phyloP scores from a whole-genome alignment of 2,329 filamentous ascomycete species.

The Ciborinia camelliae region DNA sequence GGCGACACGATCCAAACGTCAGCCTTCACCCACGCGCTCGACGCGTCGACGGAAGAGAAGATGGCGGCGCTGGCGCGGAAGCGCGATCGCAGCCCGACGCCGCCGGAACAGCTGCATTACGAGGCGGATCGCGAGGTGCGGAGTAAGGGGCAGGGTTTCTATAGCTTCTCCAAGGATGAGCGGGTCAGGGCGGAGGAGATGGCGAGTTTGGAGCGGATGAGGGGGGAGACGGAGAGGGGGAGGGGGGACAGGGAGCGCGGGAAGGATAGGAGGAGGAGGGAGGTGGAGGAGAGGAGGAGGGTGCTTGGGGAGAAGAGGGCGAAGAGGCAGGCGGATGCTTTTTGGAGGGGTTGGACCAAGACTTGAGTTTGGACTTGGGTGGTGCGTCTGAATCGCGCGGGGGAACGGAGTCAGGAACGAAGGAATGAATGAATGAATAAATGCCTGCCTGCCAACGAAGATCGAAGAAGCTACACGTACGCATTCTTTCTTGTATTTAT shows the following conservation, averaged over 20 bases:
- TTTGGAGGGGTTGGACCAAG: constrained; percentile 62
- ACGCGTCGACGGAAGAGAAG: constrained; percentile 61
- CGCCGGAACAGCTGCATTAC: constrained; percentile 79
- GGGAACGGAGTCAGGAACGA: background rate
- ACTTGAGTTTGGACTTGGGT: too few relatives aligned
- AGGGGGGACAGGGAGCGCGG: constrained; percentile 51
- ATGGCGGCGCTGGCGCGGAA: constrained; percentile 78
- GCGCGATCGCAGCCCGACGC: constrained; percentile 75
- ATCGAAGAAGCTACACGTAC: too few relatives aligned
- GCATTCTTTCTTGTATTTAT: too few relatives aligned
- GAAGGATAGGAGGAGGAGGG: constrained; percentile 55
- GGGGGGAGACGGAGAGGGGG: constrained; percentile 62
- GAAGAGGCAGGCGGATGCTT: constrained; percentile 68
- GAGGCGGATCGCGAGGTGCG: constrained; percentile 80
- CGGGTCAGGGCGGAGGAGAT: constrained; percentile 66
- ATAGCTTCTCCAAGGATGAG: constrained; percentile 78
- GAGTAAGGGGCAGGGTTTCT: constrained; percentile 87
- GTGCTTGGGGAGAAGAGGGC: constrained; percentile 49
- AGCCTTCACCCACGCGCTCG: constrained; percentile 59
- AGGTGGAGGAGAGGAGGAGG: constrained; percentile 57
- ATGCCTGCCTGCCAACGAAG: too few relatives aligned
- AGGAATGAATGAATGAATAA: too few relatives aligned
- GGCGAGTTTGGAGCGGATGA: constrained; percentile 61
- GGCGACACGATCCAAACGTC: constrained; percentile 80
- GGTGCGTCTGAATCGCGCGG: constrained; percentile 7